Conservation (phyloP, 2,329 filamentous ascomycete genomes). For the Botrytis paeoniae region DNA sequence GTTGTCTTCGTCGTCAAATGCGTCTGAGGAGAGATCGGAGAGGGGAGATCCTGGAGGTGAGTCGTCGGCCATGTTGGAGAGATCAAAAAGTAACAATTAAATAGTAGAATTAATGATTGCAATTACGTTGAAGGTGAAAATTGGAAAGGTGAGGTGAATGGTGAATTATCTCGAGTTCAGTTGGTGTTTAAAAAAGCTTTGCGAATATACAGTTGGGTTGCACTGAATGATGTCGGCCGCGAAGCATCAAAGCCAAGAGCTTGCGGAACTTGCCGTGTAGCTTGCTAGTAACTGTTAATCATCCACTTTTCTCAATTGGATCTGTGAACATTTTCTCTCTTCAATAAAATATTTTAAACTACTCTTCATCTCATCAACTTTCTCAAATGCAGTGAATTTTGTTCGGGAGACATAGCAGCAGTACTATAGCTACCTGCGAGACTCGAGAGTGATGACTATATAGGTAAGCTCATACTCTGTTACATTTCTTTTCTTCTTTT, state of each 20-base stretch:
- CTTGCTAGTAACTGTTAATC: neutral
- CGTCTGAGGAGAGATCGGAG: conserved; percentile 61
- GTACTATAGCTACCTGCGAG: neutral
- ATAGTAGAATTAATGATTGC: neutral
- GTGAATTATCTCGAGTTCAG: neutral
- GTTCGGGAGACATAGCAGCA: neutral
- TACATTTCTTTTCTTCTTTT: neutral
- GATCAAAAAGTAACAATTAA: neutral
- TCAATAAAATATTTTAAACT: neutral
- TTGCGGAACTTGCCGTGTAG: conserved; percentile 4
- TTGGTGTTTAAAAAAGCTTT: neutral
- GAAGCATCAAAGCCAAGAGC: neutral
- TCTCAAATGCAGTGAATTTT: neutral
- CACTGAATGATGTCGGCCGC: neutral
- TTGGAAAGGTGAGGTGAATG: neutral
- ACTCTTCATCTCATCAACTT: neutral
- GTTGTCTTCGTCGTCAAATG: conserved; percentile 57
- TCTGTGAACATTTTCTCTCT: neutral
- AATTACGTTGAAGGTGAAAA: neutral
- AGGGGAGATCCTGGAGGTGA: conserved; percentile 59
- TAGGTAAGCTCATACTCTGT: neutral
- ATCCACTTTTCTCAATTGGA: neutral
- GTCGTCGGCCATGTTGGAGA: conserved; percentile 44
- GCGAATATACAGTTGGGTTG: neutral
- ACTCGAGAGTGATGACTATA: neutral